Base-by-base conservation (phyloP, 2,329 filamentous ascomycete species). In the Corinectria fuckeliana region DNA sequence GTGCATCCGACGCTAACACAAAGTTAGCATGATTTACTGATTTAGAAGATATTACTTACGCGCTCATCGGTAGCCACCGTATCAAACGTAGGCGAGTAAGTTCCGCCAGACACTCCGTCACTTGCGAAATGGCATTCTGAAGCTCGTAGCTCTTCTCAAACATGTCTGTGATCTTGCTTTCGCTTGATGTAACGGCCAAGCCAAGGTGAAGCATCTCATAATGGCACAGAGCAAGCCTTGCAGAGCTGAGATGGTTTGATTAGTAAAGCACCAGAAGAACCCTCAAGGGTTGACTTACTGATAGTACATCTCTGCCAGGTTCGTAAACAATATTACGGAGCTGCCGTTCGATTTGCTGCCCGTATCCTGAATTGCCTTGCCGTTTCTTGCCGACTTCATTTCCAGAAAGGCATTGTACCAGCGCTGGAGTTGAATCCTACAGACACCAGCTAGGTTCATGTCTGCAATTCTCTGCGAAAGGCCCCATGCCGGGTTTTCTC, bases 291-390 rank as follows among this genome's bases (percentile, higher is more conserved):
- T 25, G 20, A 62, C 68, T 60, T 13, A 70, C 68, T 70, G 68
- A 8, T 70, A 70, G 7, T 70, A 70, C 66, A 70, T 70, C 55
- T 70, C 68, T 4, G 69, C 60, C 2, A 70, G 49, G 20, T 70
- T 69, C 1, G 63, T 68, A 8, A 69, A 70, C 2, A 70, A 10
- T 0, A 61, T 30, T 0, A 70, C 68, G 0, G 68, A 70, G 1
- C 56, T 49, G 0, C 58, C 38, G 1, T 59, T 30, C 1, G 61
- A 59, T 10, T 58, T 38, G 2, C 26, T 20, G 3, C n/a, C 25
- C 3, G 50, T 30, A 5, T 53, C 48, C 8, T 62, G 55, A 0
- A 44, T 39, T 5, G 44, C 21, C 8, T 64, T 61, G 26, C 66
- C 58, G 3, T 60, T 58, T 1, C 65, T n/a, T 0, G 63, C 66